Evolutionary conservation across 2,329 filamentous ascomycete genomes (phyloP).

Genomic region (Chlorencoelia australis): DNA sequence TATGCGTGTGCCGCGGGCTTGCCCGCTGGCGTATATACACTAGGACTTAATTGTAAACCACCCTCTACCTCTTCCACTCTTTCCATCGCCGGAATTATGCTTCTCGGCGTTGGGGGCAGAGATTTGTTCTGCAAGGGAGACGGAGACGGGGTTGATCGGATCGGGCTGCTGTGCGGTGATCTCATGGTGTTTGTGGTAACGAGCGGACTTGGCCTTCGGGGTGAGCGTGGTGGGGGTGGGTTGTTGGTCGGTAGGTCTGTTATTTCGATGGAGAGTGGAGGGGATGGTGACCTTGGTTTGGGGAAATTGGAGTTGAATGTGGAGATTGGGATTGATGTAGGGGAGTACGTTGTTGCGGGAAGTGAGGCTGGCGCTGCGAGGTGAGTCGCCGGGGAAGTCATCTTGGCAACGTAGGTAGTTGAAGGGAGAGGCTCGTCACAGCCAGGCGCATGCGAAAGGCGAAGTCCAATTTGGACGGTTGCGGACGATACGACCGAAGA

Average conservation of each 20-base stretch:
- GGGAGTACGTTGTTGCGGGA: not conserved
- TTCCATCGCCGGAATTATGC: conserved; percentile 18
- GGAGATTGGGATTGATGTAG: not conserved
- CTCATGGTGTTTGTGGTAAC: conserved; percentile 1
- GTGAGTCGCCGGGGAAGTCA: not conserved
- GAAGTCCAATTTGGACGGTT: conserved; percentile 62
- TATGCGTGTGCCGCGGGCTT: no score
- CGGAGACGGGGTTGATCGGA: not conserved
- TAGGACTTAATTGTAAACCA: conserved; percentile 34
- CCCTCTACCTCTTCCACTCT: conserved; percentile 22
- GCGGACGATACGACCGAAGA: conserved; percentile 56
- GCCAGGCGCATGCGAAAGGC: conserved; percentile 44
- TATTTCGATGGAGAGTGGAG: conserved; percentile 4
- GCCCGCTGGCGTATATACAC: conserved; percentile 36
- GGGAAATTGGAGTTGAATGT: not conserved
- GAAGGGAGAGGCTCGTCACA: conserved; percentile 12
- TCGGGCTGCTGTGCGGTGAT: conserved; percentile 8
- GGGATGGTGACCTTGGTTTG: conserved; percentile 1
- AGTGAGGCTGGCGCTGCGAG: not conserved
- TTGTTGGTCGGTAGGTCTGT: conserved; percentile 1
- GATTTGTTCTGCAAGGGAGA: conserved; percentile 15
- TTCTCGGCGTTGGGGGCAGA: conserved; percentile 15
- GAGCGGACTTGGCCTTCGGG: conserved; percentile 5
- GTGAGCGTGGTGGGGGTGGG: conserved; percentile 5
- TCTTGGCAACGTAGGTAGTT: conserved; percentile 28